Evolutionary conservation across 176 grass and related monocot genomes (phyloP).

Genomic region (Musa schizocarpa): DNA sequence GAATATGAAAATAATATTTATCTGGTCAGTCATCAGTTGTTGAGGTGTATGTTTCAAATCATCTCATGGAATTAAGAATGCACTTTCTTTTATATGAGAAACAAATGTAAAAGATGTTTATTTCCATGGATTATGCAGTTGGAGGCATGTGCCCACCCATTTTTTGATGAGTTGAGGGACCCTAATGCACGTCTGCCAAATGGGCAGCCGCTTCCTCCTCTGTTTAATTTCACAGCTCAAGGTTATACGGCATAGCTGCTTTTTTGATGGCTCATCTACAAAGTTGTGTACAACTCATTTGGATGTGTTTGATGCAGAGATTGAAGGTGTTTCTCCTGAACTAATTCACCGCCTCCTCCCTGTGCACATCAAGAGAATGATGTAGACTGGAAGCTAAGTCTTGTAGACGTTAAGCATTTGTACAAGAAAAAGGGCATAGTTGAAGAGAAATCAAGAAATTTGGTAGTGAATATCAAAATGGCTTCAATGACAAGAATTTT

Average conservation of each 20-base stretch:
- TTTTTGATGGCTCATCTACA: too few relatives aligned
- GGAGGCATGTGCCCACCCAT: conserved; percentile 18
- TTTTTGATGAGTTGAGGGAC: conserved; percentile 20
- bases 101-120: neutral
- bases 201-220: conserved; percentile 5
- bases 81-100: neutral
- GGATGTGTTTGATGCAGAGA: neutral
- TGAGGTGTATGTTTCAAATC: neutral
- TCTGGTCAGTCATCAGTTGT: too few relatives aligned
- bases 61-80: neutral
- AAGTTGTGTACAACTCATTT: neutral
- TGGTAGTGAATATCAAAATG: neutral
- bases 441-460: too few relatives aligned
- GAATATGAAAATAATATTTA: too few relatives aligned
- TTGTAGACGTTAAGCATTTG: neutral
- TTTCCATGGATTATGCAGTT: neutral
- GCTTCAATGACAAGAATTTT: neutral
- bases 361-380: neutral
- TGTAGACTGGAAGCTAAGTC: neutral
- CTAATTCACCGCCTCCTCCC: neutral
- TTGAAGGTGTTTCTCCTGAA: neutral
- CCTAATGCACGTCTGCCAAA: conserved; percentile 3
- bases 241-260: neutral
- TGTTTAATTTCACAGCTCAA: conserved; percentile 13
- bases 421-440: neutral